Percentiles rank a stretch among this genome's conserved stretches.
Evolutionary conservation across 73 alveolate species (phyloP).

Genomic region (Durusdinium trenchii): DNA sequence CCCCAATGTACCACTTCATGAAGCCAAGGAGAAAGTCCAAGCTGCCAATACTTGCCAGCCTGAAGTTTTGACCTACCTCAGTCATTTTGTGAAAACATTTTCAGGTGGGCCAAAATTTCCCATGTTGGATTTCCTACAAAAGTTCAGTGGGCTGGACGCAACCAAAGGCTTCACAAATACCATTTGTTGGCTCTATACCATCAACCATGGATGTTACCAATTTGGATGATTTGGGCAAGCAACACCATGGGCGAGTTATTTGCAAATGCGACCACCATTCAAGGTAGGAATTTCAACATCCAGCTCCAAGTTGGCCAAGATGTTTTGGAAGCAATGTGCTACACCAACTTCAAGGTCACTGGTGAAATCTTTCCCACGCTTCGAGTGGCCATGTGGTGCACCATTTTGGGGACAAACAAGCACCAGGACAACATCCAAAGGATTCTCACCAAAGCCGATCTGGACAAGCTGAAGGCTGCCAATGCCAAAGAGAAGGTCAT

Average conservation of each 20-base stretch:
- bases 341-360: not conserved
- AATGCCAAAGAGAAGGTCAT: not conserved
- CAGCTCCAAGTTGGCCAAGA: not conserved
- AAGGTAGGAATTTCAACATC: not conserved
- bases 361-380: not conserved
- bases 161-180: not conserved
- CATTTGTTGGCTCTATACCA: not conserved
- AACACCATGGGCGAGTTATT: not conserved
- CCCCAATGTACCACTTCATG: not conserved
- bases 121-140: not conserved
- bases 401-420: not conserved
- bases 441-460: not conserved
- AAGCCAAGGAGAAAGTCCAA: not conserved
- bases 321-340: not conserved
- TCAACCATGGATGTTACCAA: not conserved
- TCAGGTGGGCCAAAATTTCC: not conserved
- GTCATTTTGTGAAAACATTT: not conserved
- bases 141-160: not conserved
- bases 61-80: not conserved
- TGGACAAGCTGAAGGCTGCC: not conserved
- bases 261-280: not conserved
- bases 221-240: too few species aligned
- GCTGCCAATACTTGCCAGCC: not conserved
- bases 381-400: not conserved
- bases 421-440: not conserved